These are phyloP conservation scores for Cyclotella choctawhatcheeana DNA, from an alignment of 108 stramenopile species.

Conservation along the genomic window DNA sequence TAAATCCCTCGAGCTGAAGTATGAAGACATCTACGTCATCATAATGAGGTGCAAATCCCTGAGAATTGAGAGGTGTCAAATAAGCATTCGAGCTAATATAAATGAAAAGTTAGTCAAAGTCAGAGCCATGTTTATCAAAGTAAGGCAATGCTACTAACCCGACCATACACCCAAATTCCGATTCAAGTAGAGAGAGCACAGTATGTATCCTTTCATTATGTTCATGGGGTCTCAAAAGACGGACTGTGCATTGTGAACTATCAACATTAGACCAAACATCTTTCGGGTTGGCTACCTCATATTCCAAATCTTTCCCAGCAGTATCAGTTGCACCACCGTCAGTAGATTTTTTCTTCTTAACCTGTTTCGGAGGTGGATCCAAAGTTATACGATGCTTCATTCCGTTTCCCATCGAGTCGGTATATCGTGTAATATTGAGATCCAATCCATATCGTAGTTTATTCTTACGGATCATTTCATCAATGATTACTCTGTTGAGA, in stretches of 20 bases:
- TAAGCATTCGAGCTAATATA: slow-evolving; percentile 98
- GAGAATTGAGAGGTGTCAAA: slow-evolving; percentile 89
- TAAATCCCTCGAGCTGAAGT: slow-evolving; percentile 90
- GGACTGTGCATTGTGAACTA: slow-evolving; percentile 83
- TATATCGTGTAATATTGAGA: slow-evolving; percentile 92
- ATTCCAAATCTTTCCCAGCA: slow-evolving; percentile 45
- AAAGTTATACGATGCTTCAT: slow-evolving; percentile 76
- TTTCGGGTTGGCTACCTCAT: slow-evolving; percentile 62
- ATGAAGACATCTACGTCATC: slow-evolving; percentile 99
- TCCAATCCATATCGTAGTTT: slow-evolving; percentile 86
- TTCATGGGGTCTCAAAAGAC: slow-evolving; percentile 94
- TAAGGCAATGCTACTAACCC: too few relatives aligned
- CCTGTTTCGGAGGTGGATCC: slow-evolving; percentile 60
- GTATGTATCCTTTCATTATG: slow-evolving; percentile 79
- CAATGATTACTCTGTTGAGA: slow-evolving; percentile 62
- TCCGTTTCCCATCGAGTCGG: slow-evolving; percentile 70
- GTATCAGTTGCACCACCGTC: too few relatives aligned
- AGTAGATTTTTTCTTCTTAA: slow-evolving; percentile 30
- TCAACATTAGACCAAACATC: slow-evolving; percentile 87
- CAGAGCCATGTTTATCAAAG: too few relatives aligned
- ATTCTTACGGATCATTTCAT: slow-evolving; percentile 54
- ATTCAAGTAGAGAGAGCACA: slow-evolving; percentile 87
- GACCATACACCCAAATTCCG: slow-evolving; percentile 93
- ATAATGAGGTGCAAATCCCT: slow-evolving; percentile 99
- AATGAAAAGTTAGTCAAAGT: too few relatives aligned